phyloP scores from a whole-genome alignment of 1,284 basidiomycete genomes.

The Tilletia setariae region DNA sequence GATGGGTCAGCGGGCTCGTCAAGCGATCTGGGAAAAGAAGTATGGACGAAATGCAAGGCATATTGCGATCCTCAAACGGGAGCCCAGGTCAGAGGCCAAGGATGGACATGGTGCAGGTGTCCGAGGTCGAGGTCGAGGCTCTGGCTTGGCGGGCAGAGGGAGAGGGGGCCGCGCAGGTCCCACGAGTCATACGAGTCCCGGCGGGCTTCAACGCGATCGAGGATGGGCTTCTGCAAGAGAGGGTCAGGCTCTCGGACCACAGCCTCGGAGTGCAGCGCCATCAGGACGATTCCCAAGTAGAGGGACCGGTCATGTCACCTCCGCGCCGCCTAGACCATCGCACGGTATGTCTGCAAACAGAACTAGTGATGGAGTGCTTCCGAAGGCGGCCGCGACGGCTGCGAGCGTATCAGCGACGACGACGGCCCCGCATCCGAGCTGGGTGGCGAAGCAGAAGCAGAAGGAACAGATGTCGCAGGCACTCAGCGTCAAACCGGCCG shows the following conservation, averaged over 20 bases:
- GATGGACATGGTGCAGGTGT: not conserved
- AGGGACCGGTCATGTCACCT: not conserved
- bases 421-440: slow-evolving; percentile 43
- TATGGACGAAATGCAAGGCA: slow-evolving; percentile 87
- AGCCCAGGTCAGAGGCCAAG: slow-evolving; percentile 16
- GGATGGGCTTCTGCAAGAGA: slow-evolving; percentile 11
- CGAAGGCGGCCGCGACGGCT: not conserved
- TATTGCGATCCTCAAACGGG: slow-evolving; percentile 56
- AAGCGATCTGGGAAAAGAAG: slow-evolving; percentile 98
- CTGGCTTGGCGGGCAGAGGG: not conserved
- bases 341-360: too few relatives aligned
- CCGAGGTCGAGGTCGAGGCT: not conserved
- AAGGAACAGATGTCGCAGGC: slow-evolving; percentile 38
- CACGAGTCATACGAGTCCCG: not conserved
- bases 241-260: slow-evolving; percentile 2
- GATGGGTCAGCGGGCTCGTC: slow-evolving; percentile 81
- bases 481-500: slow-evolving; percentile 25
- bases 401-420: not conserved
- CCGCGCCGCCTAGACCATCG: not conserved
- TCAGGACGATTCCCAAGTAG: not conserved
- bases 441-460: slow-evolving; percentile 48
- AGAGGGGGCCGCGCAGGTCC: not conserved
- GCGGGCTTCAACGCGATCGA: not conserved
- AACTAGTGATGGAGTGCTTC: too few relatives aligned
- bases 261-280: not conserved